These are phyloP conservation scores for Solanum chaucha DNA, from an alignment of 257 asterid species.

Conservation along the genomic window DNA sequence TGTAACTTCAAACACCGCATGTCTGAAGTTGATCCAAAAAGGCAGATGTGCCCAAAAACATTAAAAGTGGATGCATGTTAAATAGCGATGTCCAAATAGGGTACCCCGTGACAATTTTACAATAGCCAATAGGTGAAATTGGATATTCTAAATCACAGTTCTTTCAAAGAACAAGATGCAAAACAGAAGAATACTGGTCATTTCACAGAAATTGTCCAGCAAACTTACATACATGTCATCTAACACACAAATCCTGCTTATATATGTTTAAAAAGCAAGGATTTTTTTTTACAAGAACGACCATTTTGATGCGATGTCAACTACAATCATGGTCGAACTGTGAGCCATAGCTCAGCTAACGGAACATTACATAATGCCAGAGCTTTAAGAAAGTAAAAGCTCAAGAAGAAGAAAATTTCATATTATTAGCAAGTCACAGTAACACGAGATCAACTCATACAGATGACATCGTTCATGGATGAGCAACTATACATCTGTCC, in stretches of 20 bases:
- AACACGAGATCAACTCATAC: not conserved
- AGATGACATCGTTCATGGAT: not conserved
- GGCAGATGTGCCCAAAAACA: not conserved
- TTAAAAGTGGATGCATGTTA: not conserved
- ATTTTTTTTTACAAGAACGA: not conserved
- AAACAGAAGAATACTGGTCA: not conserved
- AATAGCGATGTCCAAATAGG: not conserved
- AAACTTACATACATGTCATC: not conserved
- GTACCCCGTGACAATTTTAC: not conserved
- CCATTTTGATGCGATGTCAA: not conserved
- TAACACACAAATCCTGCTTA: not conserved
- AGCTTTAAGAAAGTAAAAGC: not conserved
- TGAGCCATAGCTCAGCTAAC: not conserved
- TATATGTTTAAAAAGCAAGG: not conserved
- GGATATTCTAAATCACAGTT: not conserved
- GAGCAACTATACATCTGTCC: slow-evolving; percentile 6
- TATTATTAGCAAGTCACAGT: not conserved
- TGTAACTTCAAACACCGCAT: not conserved
- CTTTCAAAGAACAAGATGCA: not conserved
- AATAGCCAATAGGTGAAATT: not conserved
- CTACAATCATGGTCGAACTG: not conserved
- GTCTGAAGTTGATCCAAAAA: not conserved
- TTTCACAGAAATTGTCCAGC: not conserved
- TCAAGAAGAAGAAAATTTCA: not conserved
- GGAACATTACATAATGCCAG: not conserved